A percentile compares a stretch with the other conserved stretches of the same genome.
These are phyloP conservation scores for Irpex rosettiformis DNA, from an alignment of 1,284 basidiomycete species.

Conservation along the genomic window DNA sequence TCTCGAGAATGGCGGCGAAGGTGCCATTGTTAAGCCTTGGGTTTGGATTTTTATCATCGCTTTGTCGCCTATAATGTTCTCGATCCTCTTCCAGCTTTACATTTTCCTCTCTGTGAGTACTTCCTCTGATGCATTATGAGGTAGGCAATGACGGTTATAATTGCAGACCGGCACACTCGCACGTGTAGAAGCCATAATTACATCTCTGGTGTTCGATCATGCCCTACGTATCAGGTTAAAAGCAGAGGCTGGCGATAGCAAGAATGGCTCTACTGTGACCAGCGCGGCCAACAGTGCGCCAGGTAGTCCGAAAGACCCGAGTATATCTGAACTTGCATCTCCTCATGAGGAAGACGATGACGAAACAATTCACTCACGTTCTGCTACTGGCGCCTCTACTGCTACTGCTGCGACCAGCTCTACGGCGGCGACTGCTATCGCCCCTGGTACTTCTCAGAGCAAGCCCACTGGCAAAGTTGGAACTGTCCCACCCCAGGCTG, in stretches of 20 bases:
- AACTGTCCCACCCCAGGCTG: slow-evolving; percentile 2
- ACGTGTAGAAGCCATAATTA: slow-evolving; percentile 58
- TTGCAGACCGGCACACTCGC: slow-evolving; percentile 45
- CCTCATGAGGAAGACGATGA: slow-evolving; percentile 14
- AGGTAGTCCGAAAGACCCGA: slow-evolving; percentile 7
- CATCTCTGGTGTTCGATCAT: slow-evolving; percentile 71
- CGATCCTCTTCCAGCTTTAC: slow-evolving; percentile 38
- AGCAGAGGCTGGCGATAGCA: slow-evolving; percentile 35
- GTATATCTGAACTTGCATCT: slow-evolving; percentile 15
- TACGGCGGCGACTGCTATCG: slow-evolving; percentile 8
- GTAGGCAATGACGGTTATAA: background rate
- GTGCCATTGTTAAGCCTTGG: slow-evolving; percentile 39
- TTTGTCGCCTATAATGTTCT: slow-evolving; percentile 45
- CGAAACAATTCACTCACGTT: slow-evolving; percentile 9
- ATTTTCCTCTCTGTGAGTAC: slow-evolving; percentile 24
- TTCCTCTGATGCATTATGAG: background rate
- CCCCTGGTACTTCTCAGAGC: slow-evolving; percentile 2
- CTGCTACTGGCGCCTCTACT: slow-evolving; percentile 2
- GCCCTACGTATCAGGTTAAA: slow-evolving; percentile 68
- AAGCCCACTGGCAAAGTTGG: slow-evolving; percentile 10
- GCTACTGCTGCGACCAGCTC: slow-evolving; percentile 3
- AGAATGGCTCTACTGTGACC: slow-evolving; percentile 9
- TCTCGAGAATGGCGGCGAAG: slow-evolving; percentile 38
- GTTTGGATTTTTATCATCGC: slow-evolving; percentile 66
- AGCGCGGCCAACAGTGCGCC: slow-evolving; percentile 9